Conservation (phyloP, 140 eudicot species). For the Oenanthe javanica region DNA sequence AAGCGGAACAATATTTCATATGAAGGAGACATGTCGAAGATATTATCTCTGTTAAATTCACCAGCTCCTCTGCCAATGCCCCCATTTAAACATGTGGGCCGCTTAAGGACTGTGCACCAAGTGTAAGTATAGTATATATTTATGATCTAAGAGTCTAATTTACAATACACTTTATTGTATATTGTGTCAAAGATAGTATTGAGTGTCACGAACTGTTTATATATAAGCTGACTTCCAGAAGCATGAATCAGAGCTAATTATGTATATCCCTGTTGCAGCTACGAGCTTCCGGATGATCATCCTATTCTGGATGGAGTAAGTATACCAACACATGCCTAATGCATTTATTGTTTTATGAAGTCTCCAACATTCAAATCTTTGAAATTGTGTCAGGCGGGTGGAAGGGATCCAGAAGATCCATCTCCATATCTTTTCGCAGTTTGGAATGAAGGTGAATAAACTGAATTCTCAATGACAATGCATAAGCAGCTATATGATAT, state of each 20-base stretch:
- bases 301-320: slow-evolving; percentile 35
- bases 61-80: slow-evolving; percentile 3
- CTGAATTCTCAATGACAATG: background rate
- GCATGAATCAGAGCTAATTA: background rate
- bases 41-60: background rate
- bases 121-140: slow-evolving; percentile 28
- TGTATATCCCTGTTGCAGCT: slow-evolving; percentile 24
- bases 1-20: slow-evolving; percentile 8
- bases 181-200: background rate
- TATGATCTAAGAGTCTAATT: background rate
- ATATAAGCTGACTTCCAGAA: background rate
- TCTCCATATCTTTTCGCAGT: slow-evolving; percentile 36
- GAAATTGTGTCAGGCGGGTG: slow-evolving; percentile 24
- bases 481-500: background rate
- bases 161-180: background rate
- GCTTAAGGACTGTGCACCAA: slow-evolving; percentile 35
- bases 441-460: slow-evolving; percentile 31
- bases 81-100: slow-evolving; percentile 16
- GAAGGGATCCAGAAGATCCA: slow-evolving; percentile 28
- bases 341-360: background rate
- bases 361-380: background rate
- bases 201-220: background rate
- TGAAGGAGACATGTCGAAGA: slow-evolving; percentile 3
- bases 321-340: background rate
- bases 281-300: slow-evolving; percentile 41